Conservation (phyloP, 2,329 filamentous ascomycete species). For the Drechslerella dactyloides region DNA sequence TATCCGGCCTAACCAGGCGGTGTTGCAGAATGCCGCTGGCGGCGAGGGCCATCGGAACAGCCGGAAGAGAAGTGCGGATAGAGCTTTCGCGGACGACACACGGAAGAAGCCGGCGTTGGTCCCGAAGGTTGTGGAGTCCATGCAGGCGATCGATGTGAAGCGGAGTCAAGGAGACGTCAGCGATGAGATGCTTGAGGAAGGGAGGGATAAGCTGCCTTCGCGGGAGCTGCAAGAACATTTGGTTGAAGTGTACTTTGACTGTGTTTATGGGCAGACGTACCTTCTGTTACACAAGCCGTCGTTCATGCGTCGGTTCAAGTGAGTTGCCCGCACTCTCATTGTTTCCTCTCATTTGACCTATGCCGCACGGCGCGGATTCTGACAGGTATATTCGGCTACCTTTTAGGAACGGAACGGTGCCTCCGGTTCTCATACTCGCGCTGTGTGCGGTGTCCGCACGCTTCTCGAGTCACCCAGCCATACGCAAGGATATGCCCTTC, state of each 20-base stretch:
- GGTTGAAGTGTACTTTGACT: constrained; percentile 93
- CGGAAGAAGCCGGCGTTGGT: constrained; percentile 47
- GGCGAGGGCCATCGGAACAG: constrained; percentile 62
- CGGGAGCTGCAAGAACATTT: constrained; percentile 92
- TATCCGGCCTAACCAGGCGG: constrained; percentile 77
- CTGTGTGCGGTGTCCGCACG: constrained; percentile 95
- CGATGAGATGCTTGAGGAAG: constrained; percentile 78
- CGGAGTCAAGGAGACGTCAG: constrained; percentile 47
- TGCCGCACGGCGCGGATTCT: constrained; percentile 47
- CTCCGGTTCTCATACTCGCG: constrained; percentile 88
- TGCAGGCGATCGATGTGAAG: constrained; percentile 40
- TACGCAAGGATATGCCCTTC: constrained; percentile 79
- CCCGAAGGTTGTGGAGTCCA: constrained; percentile 40
- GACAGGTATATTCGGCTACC: constrained; percentile 50
- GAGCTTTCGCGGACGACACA: constrained; percentile 73
- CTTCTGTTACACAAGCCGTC: constrained; percentile 94
- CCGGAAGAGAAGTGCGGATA: constrained; percentile 84
- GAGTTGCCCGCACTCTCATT: constrained; percentile 56
- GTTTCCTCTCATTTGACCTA: background rate
- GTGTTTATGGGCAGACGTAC: constrained; percentile 93
- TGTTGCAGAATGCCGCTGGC: constrained; percentile 60
- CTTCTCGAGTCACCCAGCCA: constrained; percentile 84
- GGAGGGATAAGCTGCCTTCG: constrained; percentile 78
- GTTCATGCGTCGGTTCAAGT: constrained; percentile 86
- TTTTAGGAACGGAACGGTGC: constrained; percentile 74